phyloP scores from a whole-genome alignment of 2,329 filamentous ascomycete species.

The Diaporthe velutina region DNA sequence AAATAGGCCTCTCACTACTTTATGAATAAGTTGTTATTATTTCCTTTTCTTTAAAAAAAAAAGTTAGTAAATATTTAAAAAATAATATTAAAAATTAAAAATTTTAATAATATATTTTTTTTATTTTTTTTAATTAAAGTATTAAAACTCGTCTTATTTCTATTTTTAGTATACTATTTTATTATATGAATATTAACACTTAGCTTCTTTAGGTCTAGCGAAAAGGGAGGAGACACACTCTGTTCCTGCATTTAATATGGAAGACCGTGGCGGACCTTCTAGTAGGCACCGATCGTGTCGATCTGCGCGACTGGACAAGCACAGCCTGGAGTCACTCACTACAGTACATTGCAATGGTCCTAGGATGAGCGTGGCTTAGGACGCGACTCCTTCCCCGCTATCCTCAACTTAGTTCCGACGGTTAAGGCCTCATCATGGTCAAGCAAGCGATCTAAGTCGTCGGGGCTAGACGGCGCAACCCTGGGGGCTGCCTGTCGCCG shows the following conservation, averaged over 20 bases:
- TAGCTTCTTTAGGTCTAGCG: not conserved
- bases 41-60: not conserved
- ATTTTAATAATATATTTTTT: not conserved
- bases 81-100: not conserved
- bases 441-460: slow-evolving; percentile 18
- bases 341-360: not conserved
- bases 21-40: not conserved
- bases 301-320: not conserved
- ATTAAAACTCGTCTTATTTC: not conserved
- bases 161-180: not conserved
- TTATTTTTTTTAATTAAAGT: not conserved
- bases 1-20: no score
- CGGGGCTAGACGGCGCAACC: not conserved
- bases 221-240: no score
- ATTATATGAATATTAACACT: not conserved
- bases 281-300: slow-evolving; percentile 21
- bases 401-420: slow-evolving; percentile 20
- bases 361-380: slow-evolving; percentile 14
- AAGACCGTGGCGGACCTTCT: slow-evolving; percentile 7
- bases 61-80: not conserved
- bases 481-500: slow-evolving; percentile 21
- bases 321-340: not conserved
- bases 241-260: slow-evolving; percentile 2
- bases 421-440: not conserved
- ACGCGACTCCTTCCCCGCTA: slow-evolving; percentile 16